Evolutionary conservation across 75 land plant species (phyloP), one percentile per base, ranked within the genome.

Genomic region (Cryptomeria japonica): DNA sequence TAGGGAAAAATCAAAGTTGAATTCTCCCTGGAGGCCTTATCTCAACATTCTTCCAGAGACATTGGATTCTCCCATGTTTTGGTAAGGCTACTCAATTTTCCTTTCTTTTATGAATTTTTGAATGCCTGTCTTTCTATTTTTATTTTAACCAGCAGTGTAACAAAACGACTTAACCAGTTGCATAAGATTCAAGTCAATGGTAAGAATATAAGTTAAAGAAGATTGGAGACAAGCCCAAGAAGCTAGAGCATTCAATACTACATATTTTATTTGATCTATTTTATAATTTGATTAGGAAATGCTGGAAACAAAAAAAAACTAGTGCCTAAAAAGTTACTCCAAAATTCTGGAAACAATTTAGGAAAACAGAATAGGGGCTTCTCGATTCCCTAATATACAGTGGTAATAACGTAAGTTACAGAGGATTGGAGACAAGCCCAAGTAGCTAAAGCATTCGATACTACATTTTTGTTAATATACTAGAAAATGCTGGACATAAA

Each of bases 1-100:
- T 12, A 82, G 92, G 34, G 99, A 97, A 91, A 95, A 89, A 75
- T 53, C 85, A 39, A 89, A 75, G 38, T 61, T 86, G 2, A 91
- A 88, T 32, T 97, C 98, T 31, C 70, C 72, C 3, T 97, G 98
- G 99, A 64, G 88, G 5, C 86, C 87, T 55, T 97, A 96, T 87
- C 84, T 97, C 32, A 90, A 93, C 82, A 89, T 91, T 39, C 93
- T 97, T 42, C 98, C 99, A 5, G 64, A 89, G 46, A 19, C 8
- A 12, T 91, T 97, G 49, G 88, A 97, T 87, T 97, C 99, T 14
- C 93, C 99, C 41, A 86, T 97, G 41, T 97, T 91, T 93, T 97
- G 99, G 99, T 97, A 85, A 85, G 86, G 39, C 86, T 55, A 53
- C 22, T 34, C 38, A 51, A 32, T 56, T 19, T 82, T 44, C 14